phyloP scores from a whole-genome alignment of 495 filamentous ascomycete genomes.

The Penicillium tannophilum region DNA sequence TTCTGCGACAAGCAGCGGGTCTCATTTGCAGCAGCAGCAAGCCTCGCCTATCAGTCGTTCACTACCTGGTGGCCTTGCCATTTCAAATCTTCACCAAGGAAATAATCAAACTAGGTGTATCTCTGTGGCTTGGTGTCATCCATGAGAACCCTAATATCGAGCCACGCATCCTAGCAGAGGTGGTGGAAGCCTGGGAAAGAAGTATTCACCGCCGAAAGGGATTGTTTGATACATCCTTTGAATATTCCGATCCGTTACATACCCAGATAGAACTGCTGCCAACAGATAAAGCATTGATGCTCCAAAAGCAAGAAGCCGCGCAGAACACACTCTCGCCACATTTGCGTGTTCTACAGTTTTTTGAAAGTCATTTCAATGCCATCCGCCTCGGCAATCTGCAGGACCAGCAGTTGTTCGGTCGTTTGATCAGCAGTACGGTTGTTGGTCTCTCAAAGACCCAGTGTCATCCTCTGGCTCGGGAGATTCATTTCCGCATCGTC shows the following conservation, averaged over 20 bases:
- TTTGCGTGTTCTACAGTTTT: constrained; percentile 79
- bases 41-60: constrained; percentile 74
- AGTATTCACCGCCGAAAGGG: constrained; percentile 75
- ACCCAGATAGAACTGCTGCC: constrained; percentile 90
- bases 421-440: constrained; percentile 74
- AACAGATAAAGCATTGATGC: constrained; percentile 75
- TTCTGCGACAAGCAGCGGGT: constrained; percentile 78
- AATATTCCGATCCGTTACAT: constrained; percentile 82
- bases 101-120: constrained; percentile 91
- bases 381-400: constrained; percentile 78
- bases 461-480: constrained; percentile 83
- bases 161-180: constrained; percentile 76
- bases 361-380: constrained; percentile 92
- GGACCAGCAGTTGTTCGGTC: constrained; percentile 76
- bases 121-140: constrained; percentile 93
- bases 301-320: constrained; percentile 71
- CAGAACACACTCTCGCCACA: constrained; percentile 85
- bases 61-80: constrained; percentile 86
- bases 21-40: constrained; percentile 74
- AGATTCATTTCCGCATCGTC: constrained; percentile 85
- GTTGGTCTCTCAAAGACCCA: constrained; percentile 67
- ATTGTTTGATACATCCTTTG: constrained; percentile 74
- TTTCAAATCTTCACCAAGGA: constrained; percentile 93
- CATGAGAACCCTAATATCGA: constrained; percentile 93
- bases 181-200: constrained; percentile 83